Evolutionary conservation across 805 yeast genomes (phyloP).

Genomic region (Barnettozyma siamensis): DNA sequence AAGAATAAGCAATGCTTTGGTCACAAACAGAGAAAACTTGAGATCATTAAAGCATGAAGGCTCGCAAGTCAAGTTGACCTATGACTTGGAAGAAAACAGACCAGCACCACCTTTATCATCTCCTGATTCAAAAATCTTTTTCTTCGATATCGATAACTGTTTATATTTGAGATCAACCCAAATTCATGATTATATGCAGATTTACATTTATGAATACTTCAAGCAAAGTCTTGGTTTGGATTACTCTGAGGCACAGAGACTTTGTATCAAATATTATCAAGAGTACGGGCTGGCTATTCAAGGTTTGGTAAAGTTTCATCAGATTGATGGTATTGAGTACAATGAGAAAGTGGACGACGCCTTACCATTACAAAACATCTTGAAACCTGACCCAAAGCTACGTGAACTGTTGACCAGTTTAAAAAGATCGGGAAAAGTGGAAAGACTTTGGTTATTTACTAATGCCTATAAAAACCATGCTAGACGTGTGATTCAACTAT

Average conservation of each 20-base stretch:
- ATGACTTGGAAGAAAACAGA: slow-evolving; percentile 17
- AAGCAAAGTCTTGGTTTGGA: slow-evolving; percentile 52
- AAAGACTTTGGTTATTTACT: slow-evolving; percentile 85
- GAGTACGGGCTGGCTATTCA: slow-evolving; percentile 91
- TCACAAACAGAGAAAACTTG: slow-evolving; percentile 27
- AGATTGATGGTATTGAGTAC: slow-evolving; percentile 83
- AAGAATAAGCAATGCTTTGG: slow-evolving; percentile 14
- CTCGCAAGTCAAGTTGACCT: slow-evolving; percentile 25
- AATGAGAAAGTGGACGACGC: slow-evolving; percentile 89
- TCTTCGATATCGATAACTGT: slow-evolving; percentile 93
- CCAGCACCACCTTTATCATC: slow-evolving; percentile 21
- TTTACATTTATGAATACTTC: slow-evolving; percentile 76
- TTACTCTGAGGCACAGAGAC: slow-evolving; percentile 65
- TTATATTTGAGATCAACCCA: slow-evolving; percentile 67
- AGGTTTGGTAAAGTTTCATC: slow-evolving; percentile 62
- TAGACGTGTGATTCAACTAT: slow-evolving; percentile 63
- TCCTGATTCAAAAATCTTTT: slow-evolving; percentile 43
- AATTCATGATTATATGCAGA: slow-evolving; percentile 86
- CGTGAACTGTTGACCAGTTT: slow-evolving; percentile 47
- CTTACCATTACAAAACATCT: slow-evolving; percentile 74
- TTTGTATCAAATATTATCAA: slow-evolving; percentile 73
- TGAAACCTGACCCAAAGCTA: slow-evolving; percentile 53
- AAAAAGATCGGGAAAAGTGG: slow-evolving; percentile 43
- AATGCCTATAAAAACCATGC: slow-evolving; percentile 95
- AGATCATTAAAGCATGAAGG: slow-evolving; percentile 31